phyloP scores from a whole-genome alignment of 805 yeast genomes.

The Saccharomycopsis malanga region DNA sequence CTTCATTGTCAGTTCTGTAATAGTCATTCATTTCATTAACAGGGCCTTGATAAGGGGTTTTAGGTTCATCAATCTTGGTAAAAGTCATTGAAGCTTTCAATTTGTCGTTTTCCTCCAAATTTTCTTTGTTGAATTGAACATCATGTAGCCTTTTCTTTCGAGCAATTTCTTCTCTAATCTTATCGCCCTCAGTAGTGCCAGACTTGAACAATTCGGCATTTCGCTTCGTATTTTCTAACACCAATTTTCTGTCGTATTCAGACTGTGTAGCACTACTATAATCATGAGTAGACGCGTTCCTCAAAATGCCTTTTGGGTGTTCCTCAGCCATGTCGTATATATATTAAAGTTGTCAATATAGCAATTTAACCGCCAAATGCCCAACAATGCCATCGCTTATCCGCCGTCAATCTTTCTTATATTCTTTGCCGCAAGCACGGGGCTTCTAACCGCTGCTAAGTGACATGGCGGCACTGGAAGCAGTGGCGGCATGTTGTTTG shows the following conservation, averaged over 20 bases:
- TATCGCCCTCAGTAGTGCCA: slow-evolving; percentile 36
- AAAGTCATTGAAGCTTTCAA: slow-evolving; percentile 32
- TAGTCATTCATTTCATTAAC: slow-evolving; percentile 69
- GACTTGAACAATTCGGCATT: slow-evolving; percentile 50
- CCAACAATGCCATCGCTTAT: too few species aligned
- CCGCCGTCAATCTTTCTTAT: too few species aligned
- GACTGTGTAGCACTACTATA: not conserved
- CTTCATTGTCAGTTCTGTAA: slow-evolving; percentile 63
- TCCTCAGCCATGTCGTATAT: slow-evolving; percentile 12
- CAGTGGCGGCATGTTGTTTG: too few species aligned
- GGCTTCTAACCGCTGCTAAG: too few species aligned
- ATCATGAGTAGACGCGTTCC: slow-evolving; percentile 19
- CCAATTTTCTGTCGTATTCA: slow-evolving; percentile 47
- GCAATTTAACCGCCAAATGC: too few species aligned
- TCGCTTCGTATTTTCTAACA: slow-evolving; percentile 68
- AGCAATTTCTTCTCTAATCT: slow-evolving; percentile 40
- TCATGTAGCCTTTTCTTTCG: slow-evolving; percentile 30
- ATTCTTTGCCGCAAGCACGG: too few species aligned
- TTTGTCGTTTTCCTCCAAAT: slow-evolving; percentile 53
- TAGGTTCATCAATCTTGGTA: slow-evolving; percentile 85
- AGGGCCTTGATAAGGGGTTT: slow-evolving; percentile 92
- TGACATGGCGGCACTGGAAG: too few species aligned
- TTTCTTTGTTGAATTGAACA: slow-evolving; percentile 80
- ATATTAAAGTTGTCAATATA: too few species aligned
- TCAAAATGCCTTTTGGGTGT: slow-evolving; percentile 21